phyloP scores from a whole-genome alignment of 129 eudicot species.

The Logfia minima region DNA sequence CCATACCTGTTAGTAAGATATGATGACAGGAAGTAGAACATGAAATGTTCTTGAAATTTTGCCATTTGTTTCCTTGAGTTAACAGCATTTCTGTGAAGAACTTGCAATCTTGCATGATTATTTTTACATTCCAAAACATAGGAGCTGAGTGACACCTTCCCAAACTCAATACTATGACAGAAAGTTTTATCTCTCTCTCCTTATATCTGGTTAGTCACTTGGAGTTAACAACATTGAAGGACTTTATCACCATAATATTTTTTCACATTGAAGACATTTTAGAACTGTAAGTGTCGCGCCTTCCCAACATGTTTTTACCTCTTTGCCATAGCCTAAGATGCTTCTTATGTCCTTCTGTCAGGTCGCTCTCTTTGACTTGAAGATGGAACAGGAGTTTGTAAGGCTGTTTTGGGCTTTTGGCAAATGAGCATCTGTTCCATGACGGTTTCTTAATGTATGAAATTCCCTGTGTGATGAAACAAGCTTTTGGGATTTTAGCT shows the following conservation, averaged over 20 bases:
- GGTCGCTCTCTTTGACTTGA: slow-evolving; percentile 2
- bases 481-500: slow-evolving; percentile 11
- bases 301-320: neutral
- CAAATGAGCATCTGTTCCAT: slow-evolving; percentile 17
- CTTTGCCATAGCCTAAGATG: neutral
- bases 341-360: neutral
- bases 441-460: slow-evolving; percentile 22
- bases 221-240: too few relatives aligned
- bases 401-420: slow-evolving; percentile 1
- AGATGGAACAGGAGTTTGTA: slow-evolving; percentile 10
- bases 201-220: too few relatives aligned
- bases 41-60: neutral
- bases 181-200: too few relatives aligned
- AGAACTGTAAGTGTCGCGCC: neutral
- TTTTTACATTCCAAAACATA: neutral
- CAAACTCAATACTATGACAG: too few relatives aligned
- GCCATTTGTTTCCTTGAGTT: neutral
- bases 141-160: neutral
- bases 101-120: neutral
- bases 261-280: neutral
- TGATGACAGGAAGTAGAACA: too few relatives aligned
- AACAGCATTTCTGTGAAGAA: neutral
- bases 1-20: too few relatives aligned
- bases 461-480: slow-evolving; percentile 24
- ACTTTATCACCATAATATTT: neutral